These are phyloP conservation scores for Malassezia yamatoensis DNA, from an alignment of 1,284 basidiomycete genomes.

Conservation along the genomic window DNA sequence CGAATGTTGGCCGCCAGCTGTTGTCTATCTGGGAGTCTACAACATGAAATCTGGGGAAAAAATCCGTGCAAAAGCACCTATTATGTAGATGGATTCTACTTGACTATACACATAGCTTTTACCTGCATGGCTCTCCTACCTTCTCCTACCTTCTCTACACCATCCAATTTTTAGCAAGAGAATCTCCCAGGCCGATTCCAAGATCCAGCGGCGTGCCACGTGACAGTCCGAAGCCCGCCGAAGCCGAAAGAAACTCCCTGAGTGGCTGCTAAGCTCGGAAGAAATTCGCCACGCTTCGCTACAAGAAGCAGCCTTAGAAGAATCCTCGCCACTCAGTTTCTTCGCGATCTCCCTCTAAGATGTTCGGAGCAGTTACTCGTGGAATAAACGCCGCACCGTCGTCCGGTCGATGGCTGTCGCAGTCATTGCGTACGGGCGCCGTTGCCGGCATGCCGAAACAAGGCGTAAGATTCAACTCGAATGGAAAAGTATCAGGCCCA, in stretches of 20 bases:
- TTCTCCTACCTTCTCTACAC: too few relatives aligned
- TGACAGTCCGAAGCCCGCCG: constrained; percentile 11
- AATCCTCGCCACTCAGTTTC: constrained; percentile 6
- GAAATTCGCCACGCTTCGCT: constrained; percentile 1
- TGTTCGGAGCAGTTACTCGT: constrained; percentile 25
- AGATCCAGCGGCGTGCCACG: neutral
- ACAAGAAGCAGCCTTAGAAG: constrained; percentile 3
- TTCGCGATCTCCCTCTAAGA: neutral
- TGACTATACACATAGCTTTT: too few relatives aligned
- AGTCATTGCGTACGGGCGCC: constrained; percentile 32
- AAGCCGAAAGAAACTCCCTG: constrained; percentile 13
- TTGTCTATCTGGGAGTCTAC: constrained; percentile 64
- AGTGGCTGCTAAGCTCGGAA: constrained; percentile 1
- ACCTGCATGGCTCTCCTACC: too few relatives aligned
- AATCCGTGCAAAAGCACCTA: neutral
- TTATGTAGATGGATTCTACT: neutral
- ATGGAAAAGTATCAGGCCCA: constrained; percentile 37
- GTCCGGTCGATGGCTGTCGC: constrained; percentile 30
- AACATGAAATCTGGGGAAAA: neutral
- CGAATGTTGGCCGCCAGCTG: constrained; percentile 62
- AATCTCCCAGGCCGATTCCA: too few relatives aligned
- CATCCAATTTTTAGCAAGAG: too few relatives aligned
- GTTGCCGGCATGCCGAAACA: constrained; percentile 12
- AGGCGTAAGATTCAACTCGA: constrained; percentile 26
- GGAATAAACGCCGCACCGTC: constrained; percentile 31